phyloP scores from a whole-genome alignment of 2,329 filamentous ascomycete genomes.

The Trichoderma simmonsii region DNA sequence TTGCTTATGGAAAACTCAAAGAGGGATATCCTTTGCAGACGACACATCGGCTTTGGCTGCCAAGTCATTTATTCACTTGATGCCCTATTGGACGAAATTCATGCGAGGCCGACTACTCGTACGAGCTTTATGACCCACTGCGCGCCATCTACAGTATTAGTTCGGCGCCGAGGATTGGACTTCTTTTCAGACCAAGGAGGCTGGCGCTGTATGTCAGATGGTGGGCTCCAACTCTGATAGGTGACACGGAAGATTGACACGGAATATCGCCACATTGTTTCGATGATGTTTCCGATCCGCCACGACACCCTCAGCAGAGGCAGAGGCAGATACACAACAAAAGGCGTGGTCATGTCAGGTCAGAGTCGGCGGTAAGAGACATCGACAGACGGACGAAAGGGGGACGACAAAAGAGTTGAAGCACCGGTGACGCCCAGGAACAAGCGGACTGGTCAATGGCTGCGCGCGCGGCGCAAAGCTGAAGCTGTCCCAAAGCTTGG shows the following conservation, averaged over 20 bases:
- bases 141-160: not conserved
- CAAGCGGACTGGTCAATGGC: slow-evolving; percentile 6
- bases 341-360: not conserved
- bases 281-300: not conserved
- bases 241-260: not conserved
- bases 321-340: not conserved
- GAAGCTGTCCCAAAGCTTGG: not conserved
- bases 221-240: not conserved
- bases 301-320: not conserved
- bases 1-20: not conserved
- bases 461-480: not conserved
- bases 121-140: not conserved
- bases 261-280: not conserved
- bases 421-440: slow-evolving; percentile 4
- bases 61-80: not conserved
- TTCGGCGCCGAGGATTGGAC: not conserved
- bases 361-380: not conserved
- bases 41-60: not conserved
- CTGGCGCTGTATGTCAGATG: not conserved
- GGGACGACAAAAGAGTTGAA: not conserved
- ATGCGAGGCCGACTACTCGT: not conserved
- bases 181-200: not conserved
- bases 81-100: not conserved
- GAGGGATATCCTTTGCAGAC: not conserved
- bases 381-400: not conserved